Evolutionary conservation across 2,329 filamentous ascomycete genomes (phyloP).

Genomic region (Sordariomycetes sp.): DNA sequence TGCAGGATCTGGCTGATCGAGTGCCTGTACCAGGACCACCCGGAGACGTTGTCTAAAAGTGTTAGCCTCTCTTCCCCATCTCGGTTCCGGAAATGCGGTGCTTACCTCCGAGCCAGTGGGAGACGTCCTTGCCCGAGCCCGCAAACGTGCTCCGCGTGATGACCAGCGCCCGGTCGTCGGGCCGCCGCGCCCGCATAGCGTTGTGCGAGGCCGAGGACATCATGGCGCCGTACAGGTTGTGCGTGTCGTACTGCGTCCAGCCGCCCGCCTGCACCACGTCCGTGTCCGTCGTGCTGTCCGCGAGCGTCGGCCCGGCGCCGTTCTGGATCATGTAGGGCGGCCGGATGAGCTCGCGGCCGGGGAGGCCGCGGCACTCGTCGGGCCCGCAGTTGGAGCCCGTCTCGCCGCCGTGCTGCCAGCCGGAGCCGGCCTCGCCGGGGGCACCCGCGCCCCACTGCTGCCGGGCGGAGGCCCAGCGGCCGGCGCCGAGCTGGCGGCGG

Average conservation of each 20-base stretch:
- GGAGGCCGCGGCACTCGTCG: neutral
- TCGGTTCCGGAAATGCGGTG: neutral
- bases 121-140: constrained; percentile 51
- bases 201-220: constrained; percentile 54
- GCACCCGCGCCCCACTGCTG: neutral
- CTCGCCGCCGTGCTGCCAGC: constrained; percentile 7
- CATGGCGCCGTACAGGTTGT: constrained; percentile 62
- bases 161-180: constrained; percentile 51
- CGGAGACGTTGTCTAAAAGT: constrained; percentile 36
- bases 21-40: constrained; percentile 42
- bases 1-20: constrained; percentile 8
- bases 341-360: constrained; percentile 1
- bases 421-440: constrained; percentile 7
- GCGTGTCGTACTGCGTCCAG: constrained; percentile 58
- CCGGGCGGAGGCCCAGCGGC: neutral
- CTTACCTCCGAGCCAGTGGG: constrained; percentile 39
- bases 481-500: neutral
- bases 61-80: neutral
- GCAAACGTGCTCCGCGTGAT: constrained; percentile 64
- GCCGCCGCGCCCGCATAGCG: constrained; percentile 54
- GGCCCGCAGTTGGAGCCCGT: neutral
- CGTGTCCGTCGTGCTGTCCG: constrained; percentile 53
- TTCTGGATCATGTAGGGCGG: neutral
- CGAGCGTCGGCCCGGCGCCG: constrained; percentile 27
- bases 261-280: constrained; percentile 59